Conservation (phyloP, 148 eudicot genomes). For the Nepenthes mirabilis region DNA sequence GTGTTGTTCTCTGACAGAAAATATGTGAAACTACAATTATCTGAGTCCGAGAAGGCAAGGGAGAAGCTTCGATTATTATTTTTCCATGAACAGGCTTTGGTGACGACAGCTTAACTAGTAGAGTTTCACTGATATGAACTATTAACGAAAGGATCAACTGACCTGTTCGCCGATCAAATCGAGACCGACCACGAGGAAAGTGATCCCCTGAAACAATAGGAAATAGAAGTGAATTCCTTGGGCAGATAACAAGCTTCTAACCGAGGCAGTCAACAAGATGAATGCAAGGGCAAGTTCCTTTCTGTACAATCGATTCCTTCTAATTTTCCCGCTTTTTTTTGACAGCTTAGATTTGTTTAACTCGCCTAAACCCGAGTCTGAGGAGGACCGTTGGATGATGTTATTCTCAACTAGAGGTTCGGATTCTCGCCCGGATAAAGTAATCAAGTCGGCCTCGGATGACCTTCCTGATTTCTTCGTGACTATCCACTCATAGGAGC, state of each 20-base stretch:
- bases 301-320: slow-evolving; percentile 64
- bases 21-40: too few relatives aligned
- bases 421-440: slow-evolving; percentile 48
- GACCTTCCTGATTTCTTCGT: slow-evolving; percentile 88
- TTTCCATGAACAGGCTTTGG: too few relatives aligned
- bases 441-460: slow-evolving; percentile 69
- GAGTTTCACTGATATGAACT: background rate
- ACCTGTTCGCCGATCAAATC: slow-evolving; percentile 98
- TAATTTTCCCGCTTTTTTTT: slow-evolving; percentile 34
- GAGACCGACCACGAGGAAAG: slow-evolving; percentile 80
- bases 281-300: slow-evolving; percentile 85
- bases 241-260: slow-evolving; percentile 85
- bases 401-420: slow-evolving; percentile 15
- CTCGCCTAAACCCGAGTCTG: slow-evolving; percentile 71
- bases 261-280: slow-evolving; percentile 71
- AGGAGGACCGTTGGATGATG: slow-evolving; percentile 33
- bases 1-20: too few relatives aligned
- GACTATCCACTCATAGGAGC: slow-evolving; percentile 86
- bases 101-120: too few relatives aligned
- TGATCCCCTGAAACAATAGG: slow-evolving; percentile 83
- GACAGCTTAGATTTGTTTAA: slow-evolving; percentile 41
- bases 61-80: too few relatives aligned
- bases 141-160: slow-evolving; percentile 22
- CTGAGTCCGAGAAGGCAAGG: too few relatives aligned
- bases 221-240: slow-evolving; percentile 95